Conservation (phyloP, 2,329 filamentous ascomycete species). For the Apiospora kogelbergensis region DNA sequence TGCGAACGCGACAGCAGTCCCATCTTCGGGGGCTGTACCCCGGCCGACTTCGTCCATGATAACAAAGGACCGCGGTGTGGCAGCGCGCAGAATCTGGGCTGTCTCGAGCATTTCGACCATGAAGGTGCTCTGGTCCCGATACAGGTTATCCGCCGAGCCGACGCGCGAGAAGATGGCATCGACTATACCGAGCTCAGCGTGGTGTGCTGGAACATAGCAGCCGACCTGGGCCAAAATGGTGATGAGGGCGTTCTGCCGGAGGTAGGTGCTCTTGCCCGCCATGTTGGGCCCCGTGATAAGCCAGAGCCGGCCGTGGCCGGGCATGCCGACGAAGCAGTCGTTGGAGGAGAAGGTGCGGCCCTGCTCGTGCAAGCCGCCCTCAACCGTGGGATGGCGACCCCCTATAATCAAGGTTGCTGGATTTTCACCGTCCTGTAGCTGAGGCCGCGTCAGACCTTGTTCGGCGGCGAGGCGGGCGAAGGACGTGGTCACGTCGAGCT, state of each 20-base stretch:
- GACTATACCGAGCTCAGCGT: slow-evolving; percentile 85
- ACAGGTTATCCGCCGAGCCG: slow-evolving; percentile 94
- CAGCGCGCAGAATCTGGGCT: slow-evolving; percentile 81
- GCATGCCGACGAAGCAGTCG: slow-evolving; percentile 77
- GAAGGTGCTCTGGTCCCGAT: slow-evolving; percentile 91
- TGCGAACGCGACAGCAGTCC: slow-evolving; percentile 85
- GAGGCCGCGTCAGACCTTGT: slow-evolving; percentile 70
- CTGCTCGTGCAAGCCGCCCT: slow-evolving; percentile 74
- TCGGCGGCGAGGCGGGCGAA: slow-evolving; percentile 80
- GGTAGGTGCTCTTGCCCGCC: slow-evolving; percentile 94
- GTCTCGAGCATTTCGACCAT: slow-evolving; percentile 99
- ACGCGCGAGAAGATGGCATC: slow-evolving; percentile 94
- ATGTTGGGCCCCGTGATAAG: slow-evolving; percentile 88
- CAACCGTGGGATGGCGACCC: slow-evolving; percentile 90
- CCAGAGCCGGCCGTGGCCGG: slow-evolving; percentile 63
- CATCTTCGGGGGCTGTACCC: slow-evolving; percentile 91
- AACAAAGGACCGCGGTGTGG: slow-evolving; percentile 82
- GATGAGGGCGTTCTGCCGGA: slow-evolving; percentile 93
- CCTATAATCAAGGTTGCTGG: slow-evolving; percentile 72
- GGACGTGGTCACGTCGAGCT: slow-evolving; percentile 85
- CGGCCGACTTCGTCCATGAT: slow-evolving; percentile 99
- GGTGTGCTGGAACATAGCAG: slow-evolving; percentile 85
- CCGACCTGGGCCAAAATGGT: slow-evolving; percentile 91
- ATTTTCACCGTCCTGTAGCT: slow-evolving; percentile 47
- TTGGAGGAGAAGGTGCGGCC: slow-evolving; percentile 83